Base-by-base conservation (phyloP, 306 rosid genomes). In the Gastrolobium villosum region DNA sequence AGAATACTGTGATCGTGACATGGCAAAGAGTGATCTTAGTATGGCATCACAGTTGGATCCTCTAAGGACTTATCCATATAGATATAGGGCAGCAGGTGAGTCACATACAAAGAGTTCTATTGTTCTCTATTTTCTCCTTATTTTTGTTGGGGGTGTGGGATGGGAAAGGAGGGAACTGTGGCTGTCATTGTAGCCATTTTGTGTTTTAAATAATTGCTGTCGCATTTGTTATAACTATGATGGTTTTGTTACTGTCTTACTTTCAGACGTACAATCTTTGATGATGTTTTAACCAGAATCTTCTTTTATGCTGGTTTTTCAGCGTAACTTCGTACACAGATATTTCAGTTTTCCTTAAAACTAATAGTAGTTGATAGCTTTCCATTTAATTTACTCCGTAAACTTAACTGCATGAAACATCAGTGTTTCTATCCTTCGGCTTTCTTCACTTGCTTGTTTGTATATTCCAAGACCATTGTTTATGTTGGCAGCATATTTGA, bases 31-130 rank as follows among this genome's bases (percentile, higher is more conserved):
- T 48, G 98, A 93, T 86, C 93, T 93, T 54, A 76, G 68, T 43
- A 91, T 77, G 90, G 97, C 97, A 32, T 83, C 98, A 31, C 86
- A 86, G 61, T 83, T 93, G 79, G 98, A 93, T 82, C 98, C 98
- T 68, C 67, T 91, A 71, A 87, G 98, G 83, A 93, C 97, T 40
- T 93, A 93, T 83, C 98, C 98, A 3, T 93, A 93, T 87, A 88
- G 98, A 93, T 91, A 93, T 52, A 88, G 98, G 77, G 98, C 98
- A 56, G 98, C 98, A 59, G 98, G 98, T 93, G 88, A 81, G 74
- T 80, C 68, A 39, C 61, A 2, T 79, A 61, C 28, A 11, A 31
- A 2, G 45, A 46, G 9, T 75, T 61, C 30, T 80, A 54, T 68
- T 35, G 40, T 56, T 52, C 35, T 79, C 13, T 30, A 52, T 53